Percentiles rank a stretch among this genome's conserved stretches.
Evolutionary conservation across 75 land plant species (phyloP).

Genomic region (Chamaecyparis obtusa): DNA sequence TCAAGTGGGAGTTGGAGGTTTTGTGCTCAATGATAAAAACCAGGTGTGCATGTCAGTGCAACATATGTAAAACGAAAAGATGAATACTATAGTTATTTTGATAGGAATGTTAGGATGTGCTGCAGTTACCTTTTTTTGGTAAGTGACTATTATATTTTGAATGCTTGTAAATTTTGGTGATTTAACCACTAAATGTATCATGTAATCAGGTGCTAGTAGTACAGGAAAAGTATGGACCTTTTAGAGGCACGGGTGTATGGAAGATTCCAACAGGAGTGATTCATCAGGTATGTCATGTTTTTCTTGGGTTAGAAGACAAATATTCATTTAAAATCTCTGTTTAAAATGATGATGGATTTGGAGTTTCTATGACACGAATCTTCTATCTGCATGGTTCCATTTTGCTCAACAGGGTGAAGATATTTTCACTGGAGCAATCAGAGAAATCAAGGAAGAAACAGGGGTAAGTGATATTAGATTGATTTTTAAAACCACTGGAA

Average conservation of each 20-base stretch:
- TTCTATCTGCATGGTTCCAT: background rate
- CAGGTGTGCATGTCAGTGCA: constrained; percentile 17
- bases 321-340: too few species aligned
- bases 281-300: constrained; percentile 21
- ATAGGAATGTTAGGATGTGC: background rate
- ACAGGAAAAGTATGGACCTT: constrained; percentile 40
- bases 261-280: constrained; percentile 44
- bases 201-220: constrained; percentile 34
- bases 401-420: constrained; percentile 47
- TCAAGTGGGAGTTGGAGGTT: constrained; percentile 46
- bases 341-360: background rate
- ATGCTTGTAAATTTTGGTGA: background rate
- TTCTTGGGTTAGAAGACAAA: background rate
- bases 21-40: constrained; percentile 26
- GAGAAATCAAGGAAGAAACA: constrained; percentile 65
- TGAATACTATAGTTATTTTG: background rate
- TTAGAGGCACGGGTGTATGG: constrained; percentile 39
- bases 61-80: background rate
- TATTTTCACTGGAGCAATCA: constrained; percentile 45
- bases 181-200: background rate
- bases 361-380: background rate
- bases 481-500: background rate
- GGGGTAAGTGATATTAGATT: constrained; percentile 29
- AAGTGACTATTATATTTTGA: background rate
- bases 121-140: background rate